Base-by-base conservation (phyloP, 2,329 filamentous ascomycete species). In the Penicillium digitatum region DNA sequence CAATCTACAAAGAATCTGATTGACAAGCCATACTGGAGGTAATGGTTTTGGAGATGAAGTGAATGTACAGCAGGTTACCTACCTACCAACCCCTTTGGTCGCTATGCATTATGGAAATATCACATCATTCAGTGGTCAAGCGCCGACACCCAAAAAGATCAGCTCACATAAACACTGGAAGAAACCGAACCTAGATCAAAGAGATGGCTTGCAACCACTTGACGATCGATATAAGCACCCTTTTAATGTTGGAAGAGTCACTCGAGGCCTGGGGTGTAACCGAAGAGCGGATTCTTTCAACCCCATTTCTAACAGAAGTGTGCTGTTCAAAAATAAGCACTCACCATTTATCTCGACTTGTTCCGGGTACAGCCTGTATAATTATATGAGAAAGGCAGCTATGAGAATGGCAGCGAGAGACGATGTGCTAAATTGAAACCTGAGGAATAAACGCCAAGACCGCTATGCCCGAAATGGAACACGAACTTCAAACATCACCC, bases 401-500 rank as follows among this genome's bases (percentile, higher is more conserved):
- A n/a, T n/a, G n/a, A n/a, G n/a, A n/a, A n/a, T n/a, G n/a, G n/a
- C n/a, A 26, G 29, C 43, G 14, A 32, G 34, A 38, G 45, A 27
- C 9, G n/a, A 20, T 14, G 11, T 22, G 14, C 11, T 8, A 43
- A 12, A 50, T 50, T 16, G 51, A 54, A 32, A 54, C 52, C 52
- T 49, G 20, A 54, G 52, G 52, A 18, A 50, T 12, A 16, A 34
- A 45, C 7, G 47, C 52, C 47, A 54, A 54, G 52, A 27, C 24
- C 47, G 9, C 47, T 18, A 54, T 22, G 24, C 52, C 46, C 8
- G 12, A 54, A 54, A 45, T 45, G 40, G 47, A 51, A 49, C n/a
- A n/a, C 47, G 39, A 54, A 51, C 26, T 32, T 51, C 47, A 24
- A 24, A 54, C 52, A 44, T 67, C 27, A 53, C 54, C 46, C 60